These are phyloP conservation scores for Amoebophrya sp. DNA, from an alignment of 169 alveolate genomes.

Conservation along the genomic window DNA sequence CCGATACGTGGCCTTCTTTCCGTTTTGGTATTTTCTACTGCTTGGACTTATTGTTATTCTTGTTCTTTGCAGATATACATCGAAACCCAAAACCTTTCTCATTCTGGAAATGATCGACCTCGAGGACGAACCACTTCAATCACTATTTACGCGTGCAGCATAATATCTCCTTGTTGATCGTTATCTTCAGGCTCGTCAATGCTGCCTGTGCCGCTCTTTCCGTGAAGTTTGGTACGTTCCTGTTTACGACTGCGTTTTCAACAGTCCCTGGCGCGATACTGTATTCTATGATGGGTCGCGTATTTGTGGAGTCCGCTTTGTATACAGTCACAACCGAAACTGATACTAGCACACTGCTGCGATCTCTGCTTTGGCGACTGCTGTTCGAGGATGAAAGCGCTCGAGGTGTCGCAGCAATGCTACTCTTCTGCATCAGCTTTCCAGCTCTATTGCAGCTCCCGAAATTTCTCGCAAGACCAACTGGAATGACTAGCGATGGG, in stretches of 20 bases:
- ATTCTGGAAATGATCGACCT: neutral
- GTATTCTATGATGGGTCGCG: neutral
- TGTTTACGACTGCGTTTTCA: neutral
- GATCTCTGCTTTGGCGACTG: neutral
- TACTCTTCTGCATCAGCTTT: neutral
- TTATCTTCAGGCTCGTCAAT: neutral
- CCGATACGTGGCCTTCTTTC: neutral
- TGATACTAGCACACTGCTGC: neutral
- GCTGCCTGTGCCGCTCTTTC: neutral
- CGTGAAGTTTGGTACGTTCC: neutral
- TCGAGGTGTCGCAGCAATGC: neutral
- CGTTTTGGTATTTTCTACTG: neutral
- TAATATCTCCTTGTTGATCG: neutral
- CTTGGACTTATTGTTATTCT: neutral
- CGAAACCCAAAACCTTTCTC: neutral
- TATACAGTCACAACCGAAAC: neutral
- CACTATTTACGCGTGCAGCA: neutral
- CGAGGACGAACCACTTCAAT: neutral
- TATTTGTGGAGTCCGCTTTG: neutral
- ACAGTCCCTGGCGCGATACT: slow-evolving; percentile 1
- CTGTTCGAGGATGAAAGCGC: neutral
- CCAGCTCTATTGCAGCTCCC: neutral
- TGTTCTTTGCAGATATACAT: neutral
- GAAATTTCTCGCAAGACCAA: neutral
- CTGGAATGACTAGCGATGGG: no score